phyloP scores from a whole-genome alignment of 371 early-diverging fungal genomes.

The Fennellomyces sp. region DNA sequence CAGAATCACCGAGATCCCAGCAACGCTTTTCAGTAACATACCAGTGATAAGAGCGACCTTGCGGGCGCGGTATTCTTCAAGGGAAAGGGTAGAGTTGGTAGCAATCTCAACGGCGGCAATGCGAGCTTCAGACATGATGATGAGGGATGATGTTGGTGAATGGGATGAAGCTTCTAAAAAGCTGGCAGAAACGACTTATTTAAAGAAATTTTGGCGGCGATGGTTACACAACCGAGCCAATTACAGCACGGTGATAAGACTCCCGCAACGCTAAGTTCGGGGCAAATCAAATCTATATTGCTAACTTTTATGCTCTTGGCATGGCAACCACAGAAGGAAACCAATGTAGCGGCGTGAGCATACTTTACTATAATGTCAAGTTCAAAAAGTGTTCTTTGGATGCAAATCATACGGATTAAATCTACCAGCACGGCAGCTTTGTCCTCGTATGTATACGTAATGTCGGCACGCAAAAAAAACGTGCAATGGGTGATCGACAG shows the following conservation, averaged over 20 bases:
- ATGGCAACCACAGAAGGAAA: too few relatives aligned
- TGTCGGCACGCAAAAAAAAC: slow-evolving; percentile 4
- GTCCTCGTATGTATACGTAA: too few relatives aligned
- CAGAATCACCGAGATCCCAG: neutral
- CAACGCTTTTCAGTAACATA: slow-evolving; percentile 11
- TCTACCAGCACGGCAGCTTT: too few relatives aligned
- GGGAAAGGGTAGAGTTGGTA: slow-evolving; percentile 31
- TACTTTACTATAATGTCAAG: too few relatives aligned
- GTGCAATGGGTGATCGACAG: slow-evolving; percentile 4
- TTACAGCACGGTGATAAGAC: neutral
- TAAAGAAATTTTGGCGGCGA: slow-evolving; percentile 8
- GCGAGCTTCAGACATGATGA: slow-evolving; percentile 34
- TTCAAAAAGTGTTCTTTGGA: too few relatives aligned
- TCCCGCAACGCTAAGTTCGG: too few relatives aligned
- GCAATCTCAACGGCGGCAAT: slow-evolving; percentile 30
- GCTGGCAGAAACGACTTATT: slow-evolving; percentile 15
- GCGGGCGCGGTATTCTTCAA: slow-evolving; percentile 53
- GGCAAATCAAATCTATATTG: too few relatives aligned
- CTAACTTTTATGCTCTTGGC: too few relatives aligned
- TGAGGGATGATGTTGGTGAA: slow-evolving; percentile 1
- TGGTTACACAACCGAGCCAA: slow-evolving; percentile 11
- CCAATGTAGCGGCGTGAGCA: too few relatives aligned
- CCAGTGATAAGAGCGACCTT: slow-evolving; percentile 69
- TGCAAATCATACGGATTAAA: too few relatives aligned
- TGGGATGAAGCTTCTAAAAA: slow-evolving; percentile 4